Evolutionary conservation across 352 stramenopile genomes (phyloP), one percentile per base, ranked within the genome.

Genomic region (Globisporangium paroecandrum): DNA sequence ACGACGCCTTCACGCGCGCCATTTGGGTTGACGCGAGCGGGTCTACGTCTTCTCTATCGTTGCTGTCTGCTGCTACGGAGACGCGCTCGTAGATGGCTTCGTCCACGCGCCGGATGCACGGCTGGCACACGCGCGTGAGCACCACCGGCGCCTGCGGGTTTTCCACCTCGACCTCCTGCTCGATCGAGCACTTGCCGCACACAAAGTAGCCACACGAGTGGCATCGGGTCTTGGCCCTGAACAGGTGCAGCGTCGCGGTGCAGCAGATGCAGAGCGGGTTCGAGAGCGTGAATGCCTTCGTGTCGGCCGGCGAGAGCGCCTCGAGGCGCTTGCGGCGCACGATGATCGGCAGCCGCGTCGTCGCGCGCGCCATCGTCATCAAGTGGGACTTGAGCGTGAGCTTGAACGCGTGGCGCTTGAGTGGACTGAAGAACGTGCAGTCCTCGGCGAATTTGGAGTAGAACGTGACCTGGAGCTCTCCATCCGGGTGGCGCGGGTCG

Each of bases 201-300:
- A 85, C 77, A 43, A 84, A 70, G 58, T 80, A 85, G n/a, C 76
- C 77, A 29, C 79, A 88, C 22, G 82, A 38, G 68, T 73, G 75
- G 57, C 79, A 88, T 25, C 83, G 60, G 0, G 70, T 63, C 70
- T 73, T 82, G 25, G 60, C 75, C 3, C 70, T 75, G 13, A 77
- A 66, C 4, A 68, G 46, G 46, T 67, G 68, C 43, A 85, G 82
- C 3, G 76, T 79, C 10, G 74, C 68, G 54, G 67, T 73, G 46
- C 79, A 88, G 38, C 77, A 84, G 41, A 78, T 71, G 61, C 79
- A 88, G 49, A 63, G 64, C 71, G 70, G 6, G 69, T 69, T 36
- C 70, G 69, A 51, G 13, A 68, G 66, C 15, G 73, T 72, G 49
- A 79, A 58, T 12, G 78, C 65, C 1, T 66, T 67, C 38, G 74